Conservation (phyloP, 2,329 filamentous ascomycete species). For the Aspergillus amoenus region DNA sequence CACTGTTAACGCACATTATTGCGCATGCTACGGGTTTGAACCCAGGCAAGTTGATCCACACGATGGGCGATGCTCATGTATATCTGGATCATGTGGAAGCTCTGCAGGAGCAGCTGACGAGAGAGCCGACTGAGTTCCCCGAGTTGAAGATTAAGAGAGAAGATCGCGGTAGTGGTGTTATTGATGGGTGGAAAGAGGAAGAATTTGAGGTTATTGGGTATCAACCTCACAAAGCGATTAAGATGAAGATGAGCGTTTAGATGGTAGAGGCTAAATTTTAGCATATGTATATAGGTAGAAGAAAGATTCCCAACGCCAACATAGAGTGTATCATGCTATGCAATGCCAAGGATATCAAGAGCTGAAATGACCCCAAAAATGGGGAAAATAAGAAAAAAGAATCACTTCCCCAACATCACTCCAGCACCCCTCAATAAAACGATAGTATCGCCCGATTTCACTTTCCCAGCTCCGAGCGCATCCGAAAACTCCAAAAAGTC, state of each 20-base stretch:
- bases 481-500: conserved; percentile 83
- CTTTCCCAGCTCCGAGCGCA: conserved; percentile 67
- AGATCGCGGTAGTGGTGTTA: conserved; percentile 73
- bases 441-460: conserved; percentile 84
- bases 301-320: conserved; percentile 4
- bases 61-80: conserved; percentile 97
- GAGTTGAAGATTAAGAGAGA: conserved; percentile 70
- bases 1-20: conserved; percentile 91
- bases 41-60: conserved; percentile 85
- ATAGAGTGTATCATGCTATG: conserved; percentile 8
- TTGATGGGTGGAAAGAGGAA: conserved; percentile 87
- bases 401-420: conserved; percentile 66
- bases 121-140: conserved; percentile 80
- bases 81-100: conserved; percentile 92
- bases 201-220: conserved; percentile 89
- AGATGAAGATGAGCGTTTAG: conserved; percentile 98
- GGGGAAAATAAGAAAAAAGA: not conserved
- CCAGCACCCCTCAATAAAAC: conserved; percentile 85
- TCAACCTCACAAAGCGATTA: conserved; percentile 83
- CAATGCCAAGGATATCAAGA: conserved; percentile 3
- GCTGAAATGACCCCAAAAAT: not conserved
- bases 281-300: not conserved
- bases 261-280: conserved; percentile 1
- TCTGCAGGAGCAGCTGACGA: conserved; percentile 72
- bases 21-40: conserved; percentile 81